Conservation (phyloP, 129 eudicot genomes). For the Dittrichia graveolens region DNA sequence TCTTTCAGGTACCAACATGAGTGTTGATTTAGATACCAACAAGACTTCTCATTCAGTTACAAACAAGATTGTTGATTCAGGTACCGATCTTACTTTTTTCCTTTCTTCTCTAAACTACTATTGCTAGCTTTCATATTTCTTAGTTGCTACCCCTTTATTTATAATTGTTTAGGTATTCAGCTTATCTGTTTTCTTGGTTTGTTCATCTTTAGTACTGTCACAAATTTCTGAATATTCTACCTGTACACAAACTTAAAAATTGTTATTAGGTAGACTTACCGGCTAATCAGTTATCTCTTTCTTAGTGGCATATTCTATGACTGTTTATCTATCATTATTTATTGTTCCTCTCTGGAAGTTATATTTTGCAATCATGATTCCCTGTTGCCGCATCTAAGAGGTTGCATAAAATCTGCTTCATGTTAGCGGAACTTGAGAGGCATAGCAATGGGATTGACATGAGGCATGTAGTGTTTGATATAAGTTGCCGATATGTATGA, state of each 20-base stretch:
- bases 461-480: neutral
- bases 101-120: neutral
- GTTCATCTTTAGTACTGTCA: neutral
- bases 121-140: conserved; percentile 5
- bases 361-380: neutral
- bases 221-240: neutral
- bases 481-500: conserved; percentile 1
- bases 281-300: neutral
- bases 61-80: conserved; percentile 22
- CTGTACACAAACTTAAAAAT: neutral
- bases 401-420: conserved; percentile 7
- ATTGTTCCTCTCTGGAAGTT: conserved; percentile 11
- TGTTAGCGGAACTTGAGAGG: neutral
- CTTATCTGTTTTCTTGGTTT: too few relatives aligned
- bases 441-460: neutral
- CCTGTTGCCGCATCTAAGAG: conserved; percentile 7
- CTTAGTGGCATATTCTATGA: neutral
- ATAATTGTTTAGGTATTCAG: neutral
- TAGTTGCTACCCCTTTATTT: conserved; percentile 13
- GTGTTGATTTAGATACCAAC: conserved; percentile 16
- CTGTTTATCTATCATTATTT: conserved; percentile 10
- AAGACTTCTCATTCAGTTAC: conserved; percentile 10
- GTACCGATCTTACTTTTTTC: neutral
- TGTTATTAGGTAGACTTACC: neutral
- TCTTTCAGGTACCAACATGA: conserved; percentile 7